A percentile compares a stretch with the other conserved stretches of the same genome.
Evolutionary conservation across 306 rosid genomes (phyloP).

Genomic region (Herpetospermum pedunculosum): DNA sequence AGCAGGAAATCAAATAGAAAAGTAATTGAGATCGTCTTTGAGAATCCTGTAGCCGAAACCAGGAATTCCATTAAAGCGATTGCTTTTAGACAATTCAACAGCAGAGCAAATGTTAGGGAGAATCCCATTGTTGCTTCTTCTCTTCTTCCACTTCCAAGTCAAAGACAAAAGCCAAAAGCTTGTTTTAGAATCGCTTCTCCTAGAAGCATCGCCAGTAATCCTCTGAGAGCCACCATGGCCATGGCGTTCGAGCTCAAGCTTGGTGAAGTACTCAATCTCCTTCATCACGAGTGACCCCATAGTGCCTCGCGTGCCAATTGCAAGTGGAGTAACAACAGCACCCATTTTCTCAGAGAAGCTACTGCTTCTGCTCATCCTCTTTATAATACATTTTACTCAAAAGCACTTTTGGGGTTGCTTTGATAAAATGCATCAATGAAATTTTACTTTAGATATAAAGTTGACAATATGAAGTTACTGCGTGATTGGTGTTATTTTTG

Average conservation of each 20-base stretch:
- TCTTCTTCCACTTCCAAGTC: slow-evolving; percentile 59
- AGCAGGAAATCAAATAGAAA: slow-evolving; percentile 5
- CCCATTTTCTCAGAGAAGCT: slow-evolving; percentile 41
- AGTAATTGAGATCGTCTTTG: slow-evolving; percentile 31
- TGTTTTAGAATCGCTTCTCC: slow-evolving; percentile 20
- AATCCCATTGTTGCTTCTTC: slow-evolving; percentile 24
- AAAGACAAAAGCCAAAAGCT: slow-evolving; percentile 45
- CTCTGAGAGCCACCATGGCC: slow-evolving; percentile 28
- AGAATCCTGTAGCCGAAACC: slow-evolving; percentile 53
- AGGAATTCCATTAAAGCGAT: slow-evolving; percentile 33
- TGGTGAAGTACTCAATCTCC: slow-evolving; percentile 67
- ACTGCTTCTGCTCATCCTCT: slow-evolving; percentile 20
- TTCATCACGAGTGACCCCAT: slow-evolving; percentile 67
- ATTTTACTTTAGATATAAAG: neutral
- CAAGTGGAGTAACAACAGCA: slow-evolving; percentile 42
- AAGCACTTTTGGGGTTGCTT: slow-evolving; percentile 24
- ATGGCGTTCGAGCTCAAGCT: slow-evolving; percentile 42
- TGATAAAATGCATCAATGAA: neutral
- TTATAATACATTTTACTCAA: slow-evolving; percentile 24
- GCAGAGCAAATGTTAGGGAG: slow-evolving; percentile 42
- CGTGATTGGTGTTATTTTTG: slow-evolving; percentile 10
- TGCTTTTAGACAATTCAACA: slow-evolving; percentile 37
- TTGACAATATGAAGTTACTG: neutral
- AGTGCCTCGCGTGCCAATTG: slow-evolving; percentile 79
- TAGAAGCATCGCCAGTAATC: slow-evolving; percentile 17